A percentile compares a stretch with the other conserved stretches of the same genome.
phyloP scores from a whole-genome alignment of 345 rosid species.

The Eucalyptus pauciflora region DNA sequence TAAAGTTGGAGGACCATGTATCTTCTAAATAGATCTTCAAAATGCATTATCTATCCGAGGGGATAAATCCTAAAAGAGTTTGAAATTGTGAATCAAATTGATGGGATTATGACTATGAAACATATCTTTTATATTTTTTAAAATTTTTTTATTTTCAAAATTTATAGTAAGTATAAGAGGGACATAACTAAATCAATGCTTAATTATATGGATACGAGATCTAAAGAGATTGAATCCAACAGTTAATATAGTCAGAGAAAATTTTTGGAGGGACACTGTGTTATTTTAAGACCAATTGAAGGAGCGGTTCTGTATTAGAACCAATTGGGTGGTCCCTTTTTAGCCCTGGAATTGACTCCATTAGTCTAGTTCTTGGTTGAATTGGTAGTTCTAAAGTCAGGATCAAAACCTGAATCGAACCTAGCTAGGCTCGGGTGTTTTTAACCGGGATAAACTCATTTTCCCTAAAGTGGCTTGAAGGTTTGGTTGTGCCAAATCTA shows the following conservation, averaged over 20 bases:
- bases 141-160: background rate
- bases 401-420: background rate
- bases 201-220: background rate
- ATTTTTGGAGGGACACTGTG: background rate
- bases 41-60: accelerated
- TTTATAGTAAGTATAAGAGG: background rate
- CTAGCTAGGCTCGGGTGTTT: background rate
- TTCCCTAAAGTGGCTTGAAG: background rate
- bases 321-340: background rate
- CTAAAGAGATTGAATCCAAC: background rate
- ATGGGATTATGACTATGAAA: background rate
- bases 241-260: background rate
- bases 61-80: background rate
- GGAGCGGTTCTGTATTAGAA: background rate
- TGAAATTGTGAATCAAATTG: background rate
- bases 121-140: background rate
- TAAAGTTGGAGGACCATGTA: background rate
- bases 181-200: background rate
- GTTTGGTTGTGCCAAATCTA: background rate
- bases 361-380: background rate
- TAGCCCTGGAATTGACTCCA: background rate
- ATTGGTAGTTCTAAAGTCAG: background rate
- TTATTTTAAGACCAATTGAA: background rate
- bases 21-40: background rate
- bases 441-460: background rate